Evolutionary conservation across 305 asterid species (phyloP).

Genomic region (Solanum aculeatissimum): DNA sequence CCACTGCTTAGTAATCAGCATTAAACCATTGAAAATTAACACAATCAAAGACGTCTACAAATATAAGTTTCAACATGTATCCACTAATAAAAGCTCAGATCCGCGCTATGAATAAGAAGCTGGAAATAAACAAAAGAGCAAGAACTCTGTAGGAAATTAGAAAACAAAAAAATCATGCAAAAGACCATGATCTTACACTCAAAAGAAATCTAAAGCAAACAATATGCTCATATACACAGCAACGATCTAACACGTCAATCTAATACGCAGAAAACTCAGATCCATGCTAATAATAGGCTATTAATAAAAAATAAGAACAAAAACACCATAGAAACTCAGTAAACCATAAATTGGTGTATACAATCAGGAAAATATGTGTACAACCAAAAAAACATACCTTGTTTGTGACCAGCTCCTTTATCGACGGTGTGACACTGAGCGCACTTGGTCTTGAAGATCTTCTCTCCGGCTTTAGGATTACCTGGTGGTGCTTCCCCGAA

Average conservation of each 20-base stretch:
- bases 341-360: not conserved
- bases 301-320: not conserved
- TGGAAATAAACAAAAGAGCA: not conserved
- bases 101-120: not conserved
- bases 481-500: conserved; percentile 82
- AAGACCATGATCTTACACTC: not conserved
- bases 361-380: not conserved
- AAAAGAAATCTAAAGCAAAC: not conserved
- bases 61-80: not conserved
- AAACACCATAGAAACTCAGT: not conserved
- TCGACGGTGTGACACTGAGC: conserved; percentile 94
- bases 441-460: conserved; percentile 78
- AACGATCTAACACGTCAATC: not conserved
- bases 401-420: conserved; percentile 94
- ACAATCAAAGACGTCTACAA: not conserved
- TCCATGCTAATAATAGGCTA: not conserved
- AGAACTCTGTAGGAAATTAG: not conserved
- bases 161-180: not conserved
- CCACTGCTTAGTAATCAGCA: not conserved
- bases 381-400: conserved; percentile 29
- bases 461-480: conserved; percentile 50
- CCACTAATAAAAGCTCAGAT: not conserved
- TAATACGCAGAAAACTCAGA: not conserved
- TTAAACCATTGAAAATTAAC: not conserved
- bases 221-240: not conserved